These are phyloP conservation scores for Galerina sulciceps DNA, from an alignment of 768 basidiomycete genomes.

Conservation along the genomic window DNA sequence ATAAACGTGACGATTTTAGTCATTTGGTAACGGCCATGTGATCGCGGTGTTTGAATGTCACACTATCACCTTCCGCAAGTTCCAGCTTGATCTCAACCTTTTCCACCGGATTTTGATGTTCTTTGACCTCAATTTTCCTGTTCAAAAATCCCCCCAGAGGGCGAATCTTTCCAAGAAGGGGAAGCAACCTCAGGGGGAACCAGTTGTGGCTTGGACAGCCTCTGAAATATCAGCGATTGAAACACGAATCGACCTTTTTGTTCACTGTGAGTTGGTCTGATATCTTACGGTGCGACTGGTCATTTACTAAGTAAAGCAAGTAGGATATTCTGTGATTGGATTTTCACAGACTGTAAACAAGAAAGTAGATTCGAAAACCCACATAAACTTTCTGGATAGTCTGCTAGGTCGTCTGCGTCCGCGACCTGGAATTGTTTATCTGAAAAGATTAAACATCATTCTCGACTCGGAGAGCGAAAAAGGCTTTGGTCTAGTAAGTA, in stretches of 20 bases:
- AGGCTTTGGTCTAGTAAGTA: constrained; percentile 76
- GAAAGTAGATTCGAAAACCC: constrained; percentile 72
- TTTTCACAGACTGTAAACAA: constrained; percentile 76
- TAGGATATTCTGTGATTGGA: constrained; percentile 85
- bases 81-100: not conserved
- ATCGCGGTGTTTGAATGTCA: not conserved
- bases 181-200: constrained; percentile 45
- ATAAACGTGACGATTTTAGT: not conserved
- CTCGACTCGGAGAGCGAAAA: constrained; percentile 87
- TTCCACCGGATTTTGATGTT: constrained; percentile 44
- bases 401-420: constrained; percentile 64
- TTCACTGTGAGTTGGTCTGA: constrained; percentile 61
- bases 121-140: constrained; percentile 70
- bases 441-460: constrained; percentile 81
- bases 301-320: constrained; percentile 41
- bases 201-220: constrained; percentile 46
- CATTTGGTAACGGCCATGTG: not conserved
- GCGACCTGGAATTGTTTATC: constrained; percentile 61
- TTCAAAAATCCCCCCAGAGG: constrained; percentile 37
- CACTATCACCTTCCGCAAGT: not conserved
- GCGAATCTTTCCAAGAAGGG: constrained; percentile 52
- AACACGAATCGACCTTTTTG: constrained; percentile 66
- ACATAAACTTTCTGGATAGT: constrained; percentile 64
- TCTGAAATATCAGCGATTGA: constrained; percentile 65
- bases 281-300: not conserved